Evolutionary conservation across 192 early-diverging fungal species (phyloP), one percentile per base, ranked within the genome.

Genomic region (Thoreauomyces humboldtii): DNA sequence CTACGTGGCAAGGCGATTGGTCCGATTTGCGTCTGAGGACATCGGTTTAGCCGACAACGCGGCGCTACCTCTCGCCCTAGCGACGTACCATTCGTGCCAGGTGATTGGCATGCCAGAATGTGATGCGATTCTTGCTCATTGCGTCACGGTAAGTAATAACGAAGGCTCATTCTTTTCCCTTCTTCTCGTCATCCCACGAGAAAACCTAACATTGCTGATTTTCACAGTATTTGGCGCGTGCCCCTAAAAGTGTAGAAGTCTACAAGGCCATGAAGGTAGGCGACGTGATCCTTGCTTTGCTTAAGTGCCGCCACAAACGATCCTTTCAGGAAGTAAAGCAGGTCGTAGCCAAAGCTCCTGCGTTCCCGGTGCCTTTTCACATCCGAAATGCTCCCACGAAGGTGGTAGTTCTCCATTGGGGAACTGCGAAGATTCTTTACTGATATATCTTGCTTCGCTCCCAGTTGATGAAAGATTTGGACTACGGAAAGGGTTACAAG

Each of bases 91-190:
- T 57, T 86, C 93, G 0, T 92, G 89, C 59, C 90, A 93, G 71
- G 81, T 75, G 35, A 89, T 96, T 59, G 93, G 93, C 0, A 91
- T 94, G 89, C 93, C 93, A 5, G 93, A 96, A 70, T 96, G 93
- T 65, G 91, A 94, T 67, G 84, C 80, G 0, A 87, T 89, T 29
- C 67, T 96, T 1, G 92, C 90, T 0, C 91, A 96, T 42, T 86
- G 84, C 32, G 90, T 87, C 27, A 56, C 59, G 36, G 66, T 68
- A 63, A 25, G 61, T 57, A 0, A n/a, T n/a, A n/a, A n/a, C n/a
- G n/a, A n/a, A n/a, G n/a, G n/a, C n/a, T n/a, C n/a, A n/a, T n/a
- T n/a, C n/a, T n/a, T n/a, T n/a, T n/a, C n/a, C n/a, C n/a, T n/a
- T n/a, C n/a, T n/a, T n/a, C n/a, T n/a, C n/a, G n/a, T n/a, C n/a